Evolutionary conservation across 192 early-diverging fungal species (phyloP).

Genomic region (Borealophlyctis nickersoniae): DNA sequence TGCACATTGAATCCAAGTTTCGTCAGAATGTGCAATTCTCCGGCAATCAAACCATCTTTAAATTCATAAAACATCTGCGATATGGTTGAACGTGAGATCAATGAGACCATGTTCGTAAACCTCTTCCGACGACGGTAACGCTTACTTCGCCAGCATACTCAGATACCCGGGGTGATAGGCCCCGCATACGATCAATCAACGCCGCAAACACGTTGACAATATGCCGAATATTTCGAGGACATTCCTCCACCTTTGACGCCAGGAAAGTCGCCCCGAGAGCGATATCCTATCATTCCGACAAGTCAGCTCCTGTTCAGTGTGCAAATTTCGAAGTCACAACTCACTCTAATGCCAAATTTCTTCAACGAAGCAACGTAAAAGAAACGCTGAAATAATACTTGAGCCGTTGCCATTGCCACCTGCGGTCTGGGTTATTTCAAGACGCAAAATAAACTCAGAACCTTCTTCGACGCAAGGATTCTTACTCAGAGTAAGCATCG

Average conservation of each 20-base stretch:
- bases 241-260: slow-evolving; percentile 69
- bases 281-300: slow-evolving; percentile 41
- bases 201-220: slow-evolving; percentile 68
- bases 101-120: too few species aligned
- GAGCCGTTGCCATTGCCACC: slow-evolving; percentile 91
- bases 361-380: slow-evolving; percentile 76
- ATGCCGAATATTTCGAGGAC: slow-evolving; percentile 69
- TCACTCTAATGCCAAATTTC: slow-evolving; percentile 65
- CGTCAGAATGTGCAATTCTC: slow-evolving; percentile 86
- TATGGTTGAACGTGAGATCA: too few species aligned
- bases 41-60: slow-evolving; percentile 74
- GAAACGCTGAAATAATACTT: slow-evolving; percentile 92
- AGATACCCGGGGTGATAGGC: slow-evolving; percentile 2
- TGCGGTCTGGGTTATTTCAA: slow-evolving; percentile 67
- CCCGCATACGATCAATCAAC: slow-evolving; percentile 20
- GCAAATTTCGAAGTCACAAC: background rate
- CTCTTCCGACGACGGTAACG: too few species aligned
- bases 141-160: slow-evolving; percentile 21
- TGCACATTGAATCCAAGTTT: slow-evolving; percentile 93
- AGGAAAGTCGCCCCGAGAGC: slow-evolving; percentile 45
- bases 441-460: background rate
- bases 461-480: background rate
- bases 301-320: too few species aligned
- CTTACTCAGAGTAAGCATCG: too few species aligned
- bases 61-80: slow-evolving; percentile 64